These are phyloP conservation scores for Coleophoma crateriformis DNA, from an alignment of 2,329 filamentous ascomycete species.

Conservation along the genomic window DNA sequence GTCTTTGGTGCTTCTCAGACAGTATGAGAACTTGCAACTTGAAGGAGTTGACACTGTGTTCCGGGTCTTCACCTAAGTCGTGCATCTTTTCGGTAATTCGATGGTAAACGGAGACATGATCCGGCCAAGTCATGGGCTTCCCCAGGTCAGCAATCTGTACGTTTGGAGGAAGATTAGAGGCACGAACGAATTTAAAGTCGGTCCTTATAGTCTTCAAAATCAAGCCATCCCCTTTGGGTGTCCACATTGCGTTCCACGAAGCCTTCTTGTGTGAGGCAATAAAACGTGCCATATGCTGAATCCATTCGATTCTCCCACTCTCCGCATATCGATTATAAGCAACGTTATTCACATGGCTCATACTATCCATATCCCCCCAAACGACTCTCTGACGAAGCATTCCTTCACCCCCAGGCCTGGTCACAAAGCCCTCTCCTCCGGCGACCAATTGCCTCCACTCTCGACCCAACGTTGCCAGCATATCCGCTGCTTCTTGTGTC, in stretches of 20 bases:
- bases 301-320: constrained; percentile 74
- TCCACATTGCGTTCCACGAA: constrained; percentile 66
- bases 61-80: constrained; percentile 42
- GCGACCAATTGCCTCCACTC: constrained; percentile 71
- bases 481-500: constrained; percentile 46
- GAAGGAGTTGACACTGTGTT: constrained; percentile 42
- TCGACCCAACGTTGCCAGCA: constrained; percentile 53
- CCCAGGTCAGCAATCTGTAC: background rate
- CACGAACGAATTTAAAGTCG: constrained; percentile 80
- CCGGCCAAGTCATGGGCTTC: constrained; percentile 78
- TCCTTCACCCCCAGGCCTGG: constrained; percentile 37
- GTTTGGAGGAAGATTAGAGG: background rate
- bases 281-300: constrained; percentile 59
- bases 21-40: constrained; percentile 59
- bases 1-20: constrained; percentile 67
- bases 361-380: constrained; percentile 79
- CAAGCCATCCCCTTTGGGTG: constrained; percentile 60
- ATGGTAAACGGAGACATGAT: constrained; percentile 78
- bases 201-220: constrained; percentile 76
- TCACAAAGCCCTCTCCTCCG: constrained; percentile 70
- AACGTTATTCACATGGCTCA: constrained; percentile 83
- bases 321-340: constrained; percentile 82
- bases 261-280: constrained; percentile 54
- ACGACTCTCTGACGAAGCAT: constrained; percentile 62
- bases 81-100: constrained; percentile 32